Conservation (phyloP, 257 asterid genomes). For the Perilla frutescens region DNA sequence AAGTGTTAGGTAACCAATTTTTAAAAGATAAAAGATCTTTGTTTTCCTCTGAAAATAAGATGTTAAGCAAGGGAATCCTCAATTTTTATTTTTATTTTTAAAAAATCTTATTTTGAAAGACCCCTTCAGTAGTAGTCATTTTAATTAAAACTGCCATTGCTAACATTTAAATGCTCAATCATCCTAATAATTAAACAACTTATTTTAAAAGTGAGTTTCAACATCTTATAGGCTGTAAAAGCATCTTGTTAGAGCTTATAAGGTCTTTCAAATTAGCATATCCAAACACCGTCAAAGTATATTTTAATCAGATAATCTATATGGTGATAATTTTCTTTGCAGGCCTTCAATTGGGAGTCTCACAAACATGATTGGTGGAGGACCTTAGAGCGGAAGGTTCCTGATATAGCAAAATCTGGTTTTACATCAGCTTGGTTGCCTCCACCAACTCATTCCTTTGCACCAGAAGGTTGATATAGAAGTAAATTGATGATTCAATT, state of each 20-base stretch:
- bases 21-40: neutral
- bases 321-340: constrained; percentile 40
- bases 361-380: constrained; percentile 95
- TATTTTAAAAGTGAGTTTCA: neutral
- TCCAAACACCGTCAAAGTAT: neutral
- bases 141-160: neutral
- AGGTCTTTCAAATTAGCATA: neutral
- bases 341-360: constrained; percentile 99
- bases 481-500: neutral
- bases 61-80: neutral
- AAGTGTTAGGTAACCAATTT: neutral
- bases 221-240: neutral
- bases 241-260: neutral
- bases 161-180: neutral
- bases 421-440: constrained; percentile 98
- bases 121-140: neutral
- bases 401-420: constrained; percentile 90
- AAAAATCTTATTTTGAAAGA: neutral
- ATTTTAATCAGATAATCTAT: constrained; percentile 21
- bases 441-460: constrained; percentile 73
- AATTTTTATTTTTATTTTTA: neutral
- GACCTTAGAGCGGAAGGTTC: constrained; percentile 73
- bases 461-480: constrained; percentile 75
- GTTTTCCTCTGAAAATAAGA: neutral
- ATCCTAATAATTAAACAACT: neutral